A percentile compares a stretch with the other conserved stretches of the same genome.
Evolutionary conservation across 306 rosid genomes (phyloP).

Genomic region (Pueraria montana): DNA sequence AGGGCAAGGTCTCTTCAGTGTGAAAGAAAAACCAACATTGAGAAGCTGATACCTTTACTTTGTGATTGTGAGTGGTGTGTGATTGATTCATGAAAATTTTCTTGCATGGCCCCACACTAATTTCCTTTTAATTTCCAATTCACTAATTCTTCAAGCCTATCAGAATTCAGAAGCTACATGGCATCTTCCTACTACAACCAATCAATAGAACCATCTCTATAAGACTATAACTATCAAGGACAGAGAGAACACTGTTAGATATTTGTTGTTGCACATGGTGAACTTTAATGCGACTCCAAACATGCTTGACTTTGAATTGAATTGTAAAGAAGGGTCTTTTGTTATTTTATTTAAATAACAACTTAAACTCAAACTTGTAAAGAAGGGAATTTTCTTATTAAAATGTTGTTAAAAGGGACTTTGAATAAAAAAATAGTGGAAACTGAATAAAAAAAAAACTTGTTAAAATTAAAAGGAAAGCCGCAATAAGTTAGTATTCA

Average conservation of each 20-base stretch:
- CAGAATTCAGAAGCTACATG: background rate
- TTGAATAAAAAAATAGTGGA: too few species aligned
- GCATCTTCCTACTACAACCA: background rate
- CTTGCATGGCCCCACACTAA: background rate
- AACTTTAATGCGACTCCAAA: background rate
- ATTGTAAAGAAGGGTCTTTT: background rate
- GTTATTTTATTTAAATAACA: too few species aligned
- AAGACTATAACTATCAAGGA: background rate
- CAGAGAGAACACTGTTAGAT: background rate
- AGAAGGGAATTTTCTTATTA: too few species aligned
- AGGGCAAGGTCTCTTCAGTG: too few species aligned
- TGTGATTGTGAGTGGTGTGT: background rate
- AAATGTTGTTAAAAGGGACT: too few species aligned
- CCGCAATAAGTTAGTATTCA: too few species aligned
- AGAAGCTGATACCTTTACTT: background rate
- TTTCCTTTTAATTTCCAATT: background rate
- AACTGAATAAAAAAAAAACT: too few species aligned
- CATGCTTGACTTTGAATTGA: background rate
- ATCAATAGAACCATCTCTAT: background rate
- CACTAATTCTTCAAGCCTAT: background rate
- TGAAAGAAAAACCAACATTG: background rate
- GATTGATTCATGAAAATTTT: background rate
- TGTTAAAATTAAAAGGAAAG: too few species aligned
- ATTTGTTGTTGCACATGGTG: background rate
- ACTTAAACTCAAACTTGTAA: too few species aligned